phyloP scores from a whole-genome alignment of 2,329 filamentous ascomycete genomes.

The Lithohypha guttulata region DNA sequence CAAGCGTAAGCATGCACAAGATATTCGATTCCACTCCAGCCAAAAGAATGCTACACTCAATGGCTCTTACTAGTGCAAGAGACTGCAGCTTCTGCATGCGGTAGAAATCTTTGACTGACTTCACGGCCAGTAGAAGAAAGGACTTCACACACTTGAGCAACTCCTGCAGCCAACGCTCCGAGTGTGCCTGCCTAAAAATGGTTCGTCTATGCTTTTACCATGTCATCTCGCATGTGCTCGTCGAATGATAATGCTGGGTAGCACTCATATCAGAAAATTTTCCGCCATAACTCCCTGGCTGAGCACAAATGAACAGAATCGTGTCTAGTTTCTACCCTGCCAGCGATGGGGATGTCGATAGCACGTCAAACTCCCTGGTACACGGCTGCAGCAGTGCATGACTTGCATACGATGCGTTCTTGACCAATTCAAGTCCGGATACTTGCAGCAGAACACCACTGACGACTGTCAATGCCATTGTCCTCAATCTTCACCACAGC shows the following conservation, averaged over 20 bases:
- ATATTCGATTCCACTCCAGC: neutral
- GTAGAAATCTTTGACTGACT: no score
- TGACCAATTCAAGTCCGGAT: constrained; percentile 4
- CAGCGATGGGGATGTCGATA: neutral
- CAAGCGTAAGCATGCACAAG: constrained; percentile 1
- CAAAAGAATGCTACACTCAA: neutral
- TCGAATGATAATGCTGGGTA: no score
- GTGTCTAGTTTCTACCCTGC: neutral
- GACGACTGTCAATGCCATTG: no score
- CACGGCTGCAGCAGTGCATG: neutral
- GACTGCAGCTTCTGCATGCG: no score
- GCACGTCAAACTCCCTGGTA: neutral
- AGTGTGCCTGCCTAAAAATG: constrained; percentile 4
- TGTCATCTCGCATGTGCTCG: constrained; percentile 3
- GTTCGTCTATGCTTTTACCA: neutral
- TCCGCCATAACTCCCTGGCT: no score
- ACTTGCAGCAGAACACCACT: constrained; percentile 8
- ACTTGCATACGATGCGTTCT: constrained; percentile 7
- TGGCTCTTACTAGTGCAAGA: no score
- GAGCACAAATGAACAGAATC: neutral
- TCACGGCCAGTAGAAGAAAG: no score
- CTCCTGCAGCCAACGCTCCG: no score
- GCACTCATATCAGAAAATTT: no score
- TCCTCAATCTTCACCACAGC: no score
- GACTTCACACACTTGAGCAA: no score